Evolutionary conservation across 2,329 filamentous ascomycete genomes (phyloP).

Genomic region (Penicillium digitatum): DNA sequence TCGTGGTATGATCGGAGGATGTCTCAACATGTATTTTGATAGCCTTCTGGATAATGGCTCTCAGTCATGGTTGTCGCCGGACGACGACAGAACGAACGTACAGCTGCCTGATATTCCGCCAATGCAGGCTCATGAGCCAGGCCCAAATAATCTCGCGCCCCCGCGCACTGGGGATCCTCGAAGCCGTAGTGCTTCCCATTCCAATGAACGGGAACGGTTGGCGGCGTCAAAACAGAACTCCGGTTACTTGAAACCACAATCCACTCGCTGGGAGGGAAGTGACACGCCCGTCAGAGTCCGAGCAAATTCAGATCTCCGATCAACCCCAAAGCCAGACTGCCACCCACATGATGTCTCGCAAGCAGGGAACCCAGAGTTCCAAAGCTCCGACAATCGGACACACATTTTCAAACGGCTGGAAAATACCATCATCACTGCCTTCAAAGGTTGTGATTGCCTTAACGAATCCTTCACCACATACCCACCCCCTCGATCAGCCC

Average conservation of each 20-base stretch:
- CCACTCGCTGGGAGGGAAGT: slow-evolving; percentile 17
- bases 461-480: slow-evolving; percentile 68
- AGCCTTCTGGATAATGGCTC: slow-evolving; percentile 34
- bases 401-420: slow-evolving; percentile 71
- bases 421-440: slow-evolving; percentile 68
- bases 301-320: slow-evolving; percentile 31
- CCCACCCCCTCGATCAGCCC: slow-evolving; percentile 37
- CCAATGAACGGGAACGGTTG: slow-evolving; percentile 19
- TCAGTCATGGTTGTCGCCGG: slow-evolving; percentile 18
- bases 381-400: slow-evolving; percentile 42
- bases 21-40: slow-evolving; percentile 50
- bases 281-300: slow-evolving; percentile 22
- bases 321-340: slow-evolving; percentile 19
- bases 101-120: slow-evolving; percentile 13
- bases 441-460: slow-evolving; percentile 66
- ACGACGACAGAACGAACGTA: slow-evolving; percentile 13
- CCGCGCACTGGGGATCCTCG: slow-evolving; percentile 19
- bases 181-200: slow-evolving; percentile 28
- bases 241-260: slow-evolving; percentile 17
- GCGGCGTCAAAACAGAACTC: slow-evolving; percentile 15
- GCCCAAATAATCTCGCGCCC: slow-evolving; percentile 16
- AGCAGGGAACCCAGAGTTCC: slow-evolving; percentile 20
- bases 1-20: slow-evolving; percentile 54
- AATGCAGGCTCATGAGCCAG: slow-evolving; percentile 8
- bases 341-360: slow-evolving; percentile 18